Percentiles rank a stretch among this genome's conserved stretches.
phyloP scores from a whole-genome alignment of 176 grass and related monocot genomes.

The Stipa capillata region DNA sequence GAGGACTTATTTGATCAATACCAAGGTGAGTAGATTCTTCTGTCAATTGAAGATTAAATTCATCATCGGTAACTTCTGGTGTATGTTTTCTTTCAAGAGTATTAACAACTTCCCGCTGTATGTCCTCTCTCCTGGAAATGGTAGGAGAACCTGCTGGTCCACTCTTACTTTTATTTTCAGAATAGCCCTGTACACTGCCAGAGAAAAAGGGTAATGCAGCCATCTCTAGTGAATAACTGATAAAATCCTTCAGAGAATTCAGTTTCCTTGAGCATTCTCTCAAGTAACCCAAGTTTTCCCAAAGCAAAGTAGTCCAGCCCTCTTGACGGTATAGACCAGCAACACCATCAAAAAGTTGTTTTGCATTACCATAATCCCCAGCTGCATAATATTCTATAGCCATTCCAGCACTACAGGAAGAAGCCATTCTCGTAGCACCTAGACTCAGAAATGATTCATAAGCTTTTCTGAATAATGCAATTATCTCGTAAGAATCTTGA shows the following conservation, averaged over 20 bases:
- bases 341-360: conserved; percentile 75
- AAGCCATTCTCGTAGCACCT: conserved; percentile 68
- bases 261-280: conserved; percentile 75
- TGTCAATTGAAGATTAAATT: conserved; percentile 24
- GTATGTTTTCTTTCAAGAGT: conserved; percentile 34
- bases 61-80: conserved; percentile 21
- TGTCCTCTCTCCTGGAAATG: conserved; percentile 61
- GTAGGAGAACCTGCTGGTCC: conserved; percentile 66
- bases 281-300: conserved; percentile 90
- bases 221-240: conserved; percentile 94
- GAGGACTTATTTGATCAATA: conserved; percentile 75
- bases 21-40: conserved; percentile 54
- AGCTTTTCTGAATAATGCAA: conserved; percentile 94
- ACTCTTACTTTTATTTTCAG: conserved; percentile 46
- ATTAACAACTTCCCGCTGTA: conserved; percentile 54
- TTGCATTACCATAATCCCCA: conserved; percentile 67
- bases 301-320: conserved; percentile 78
- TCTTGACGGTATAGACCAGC: conserved; percentile 73
- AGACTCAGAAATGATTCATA: conserved; percentile 83
- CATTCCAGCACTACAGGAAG: conserved; percentile 68
- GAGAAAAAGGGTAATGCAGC: conserved; percentile 76
- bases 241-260: conserved; percentile 67
- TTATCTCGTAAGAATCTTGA: conserved; percentile 97
- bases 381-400: conserved; percentile 79
- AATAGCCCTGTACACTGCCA: conserved; percentile 15